Conservation (phyloP, 2,329 filamentous ascomycete species). For the Talaromyces sp. region DNA sequence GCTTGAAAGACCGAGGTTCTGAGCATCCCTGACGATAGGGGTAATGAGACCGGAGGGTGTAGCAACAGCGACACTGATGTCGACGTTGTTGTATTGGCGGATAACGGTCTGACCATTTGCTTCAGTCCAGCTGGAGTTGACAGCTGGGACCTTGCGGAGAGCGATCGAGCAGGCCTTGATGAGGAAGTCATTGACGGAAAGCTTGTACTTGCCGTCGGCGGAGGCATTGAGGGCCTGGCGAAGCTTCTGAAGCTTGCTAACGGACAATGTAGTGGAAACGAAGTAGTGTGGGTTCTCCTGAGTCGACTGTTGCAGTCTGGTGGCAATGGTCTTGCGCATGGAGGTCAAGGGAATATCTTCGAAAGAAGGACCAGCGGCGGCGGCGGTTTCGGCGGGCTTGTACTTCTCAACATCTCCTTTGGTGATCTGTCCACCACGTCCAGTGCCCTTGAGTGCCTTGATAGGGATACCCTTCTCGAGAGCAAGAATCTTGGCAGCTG, state of each 20-base stretch:
- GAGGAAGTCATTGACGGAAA: slow-evolving; percentile 99
- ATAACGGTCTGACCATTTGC: slow-evolving; percentile 72
- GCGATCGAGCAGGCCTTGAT: slow-evolving; percentile 92
- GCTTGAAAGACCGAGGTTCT: slow-evolving; percentile 75
- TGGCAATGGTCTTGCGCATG: slow-evolving; percentile 98
- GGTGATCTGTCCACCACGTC: slow-evolving; percentile 79
- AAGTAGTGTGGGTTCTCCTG: slow-evolving; percentile 98
- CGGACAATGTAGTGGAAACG: slow-evolving; percentile 84
- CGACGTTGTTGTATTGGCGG: slow-evolving; percentile 86
- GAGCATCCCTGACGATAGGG: slow-evolving; percentile 87
- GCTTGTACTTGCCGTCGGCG: slow-evolving; percentile 91
- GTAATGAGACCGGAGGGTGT: slow-evolving; percentile 94
- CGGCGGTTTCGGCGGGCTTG: slow-evolving; percentile 50
- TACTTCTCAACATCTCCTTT: slow-evolving; percentile 91
- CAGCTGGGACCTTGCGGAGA: slow-evolving; percentile 86
- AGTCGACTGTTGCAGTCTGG: slow-evolving; percentile 80
- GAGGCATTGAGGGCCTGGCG: slow-evolving; percentile 86
- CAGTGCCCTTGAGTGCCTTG: slow-evolving; percentile 76
- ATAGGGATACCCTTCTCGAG: slow-evolving; percentile 77
- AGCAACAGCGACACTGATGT: slow-evolving; percentile 92
- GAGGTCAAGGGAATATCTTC: slow-evolving; percentile 78
- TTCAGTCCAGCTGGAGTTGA: slow-evolving; percentile 89
- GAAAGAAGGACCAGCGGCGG: slow-evolving; percentile 61
- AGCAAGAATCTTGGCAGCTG: slow-evolving; percentile 74
- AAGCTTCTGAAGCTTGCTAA: slow-evolving; percentile 93